Base-by-base conservation (phyloP, 2,329 filamentous ascomycete genomes). In the Zymoseptoria pseudotritici region DNA sequence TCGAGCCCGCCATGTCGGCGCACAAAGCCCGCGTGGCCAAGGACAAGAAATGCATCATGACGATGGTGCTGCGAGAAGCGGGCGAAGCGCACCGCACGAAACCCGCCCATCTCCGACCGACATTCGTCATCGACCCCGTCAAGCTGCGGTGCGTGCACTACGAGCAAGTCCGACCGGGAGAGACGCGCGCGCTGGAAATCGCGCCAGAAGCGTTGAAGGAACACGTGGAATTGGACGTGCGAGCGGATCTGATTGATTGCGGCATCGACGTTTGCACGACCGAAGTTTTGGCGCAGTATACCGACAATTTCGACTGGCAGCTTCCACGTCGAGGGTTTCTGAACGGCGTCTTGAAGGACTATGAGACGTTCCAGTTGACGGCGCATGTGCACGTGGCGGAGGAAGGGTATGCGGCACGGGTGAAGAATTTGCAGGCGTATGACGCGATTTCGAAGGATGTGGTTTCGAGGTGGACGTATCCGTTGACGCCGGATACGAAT, bases 41-140 rank as follows among this genome's bases (percentile, higher is more conserved):
- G 57, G 91, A 95, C 77, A 93, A 94, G 70, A 93, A 96, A 72
- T 91, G 93, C 46, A 96, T 97, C 75, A 97, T 99, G 94, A 99
- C 94, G 2, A 89, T 97, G 82, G 84, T 99, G 11, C 78, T 97
- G 61, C 84, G 91, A 53, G 88, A 92, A 72, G 89, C 87, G 8
- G 90, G 90, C 53, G 77, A 82, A 6, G 80, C 80, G 54, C 91
- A 96, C 75, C 82, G 90, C 57, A 91, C 90, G 26, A 93, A 93
- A 74, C 82, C 85, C 1, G 85, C 88, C 59, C 86, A 85, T 26
- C 83, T 89, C 64, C 88, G 86, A 4, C 91, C 92, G 0, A 83
- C 94, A 3, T 99, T 97, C 70, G 86, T 96, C 20, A 82, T 97
- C 62, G 92, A 97, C 69, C 86, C 89, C 0, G 84, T 82, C 46